These are phyloP conservation scores for Sophora flavescens DNA, from an alignment of 306 rosid genomes.

Conservation along the genomic window DNA sequence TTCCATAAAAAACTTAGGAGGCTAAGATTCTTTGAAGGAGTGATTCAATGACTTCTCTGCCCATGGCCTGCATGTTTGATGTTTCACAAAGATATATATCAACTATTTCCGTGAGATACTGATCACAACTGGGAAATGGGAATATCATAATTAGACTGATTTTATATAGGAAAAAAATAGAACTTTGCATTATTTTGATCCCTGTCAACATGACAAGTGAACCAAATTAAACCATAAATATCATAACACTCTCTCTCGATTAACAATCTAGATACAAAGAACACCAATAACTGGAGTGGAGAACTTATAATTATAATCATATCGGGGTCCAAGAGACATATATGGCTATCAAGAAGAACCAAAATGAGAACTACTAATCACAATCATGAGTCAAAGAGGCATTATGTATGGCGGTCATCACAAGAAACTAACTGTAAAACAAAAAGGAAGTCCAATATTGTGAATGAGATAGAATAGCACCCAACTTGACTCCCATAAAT, in stretches of 20 bases:
- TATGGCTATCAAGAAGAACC: too few relatives aligned
- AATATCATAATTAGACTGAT: constrained; percentile 67
- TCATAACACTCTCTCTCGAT: not conserved
- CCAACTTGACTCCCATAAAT: too few relatives aligned
- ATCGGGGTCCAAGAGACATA: constrained; percentile 68
- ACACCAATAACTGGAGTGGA: constrained; percentile 63
- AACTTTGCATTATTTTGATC: constrained; percentile 22
- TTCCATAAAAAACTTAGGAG: constrained; percentile 65
- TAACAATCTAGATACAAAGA: constrained; percentile 54
- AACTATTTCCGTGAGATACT: constrained; percentile 75
- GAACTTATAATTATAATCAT: too few relatives aligned
- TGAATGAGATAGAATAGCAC: too few relatives aligned
- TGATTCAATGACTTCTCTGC: constrained; percentile 66
- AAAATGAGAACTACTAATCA: too few relatives aligned
- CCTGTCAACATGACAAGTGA: not conserved
- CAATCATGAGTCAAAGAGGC: too few relatives aligned
- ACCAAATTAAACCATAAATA: constrained; percentile 18
- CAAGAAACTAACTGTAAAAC: constrained; percentile 38
- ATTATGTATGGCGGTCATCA: constrained; percentile 13
- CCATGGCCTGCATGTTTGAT: constrained; percentile 69
- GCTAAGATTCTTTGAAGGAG: constrained; percentile 64
- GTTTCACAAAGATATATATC: constrained; percentile 71
- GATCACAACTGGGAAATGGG: constrained; percentile 72
- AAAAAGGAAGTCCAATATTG: too few relatives aligned
- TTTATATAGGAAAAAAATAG: constrained; percentile 14